Conservation (phyloP, 2,329 filamentous ascomycete genomes). For the Madurella fahalii region DNA sequence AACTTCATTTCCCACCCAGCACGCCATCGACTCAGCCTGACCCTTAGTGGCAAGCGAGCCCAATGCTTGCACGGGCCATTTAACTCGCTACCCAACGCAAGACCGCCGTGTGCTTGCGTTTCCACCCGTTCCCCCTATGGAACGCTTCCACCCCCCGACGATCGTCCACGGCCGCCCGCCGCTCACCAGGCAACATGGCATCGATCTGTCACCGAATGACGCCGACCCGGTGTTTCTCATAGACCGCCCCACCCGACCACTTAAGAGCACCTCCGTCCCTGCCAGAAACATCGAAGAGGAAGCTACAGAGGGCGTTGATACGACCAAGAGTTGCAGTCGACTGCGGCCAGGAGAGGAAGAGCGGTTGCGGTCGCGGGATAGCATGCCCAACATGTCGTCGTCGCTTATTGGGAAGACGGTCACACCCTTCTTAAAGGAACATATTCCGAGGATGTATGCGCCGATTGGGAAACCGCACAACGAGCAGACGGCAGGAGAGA, state of each 20-base stretch:
- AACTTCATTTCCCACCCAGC: slow-evolving; percentile 20
- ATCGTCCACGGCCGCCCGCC: slow-evolving; percentile 18
- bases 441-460: slow-evolving; percentile 86
- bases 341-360: slow-evolving; percentile 48
- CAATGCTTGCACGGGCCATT: slow-evolving; percentile 26
- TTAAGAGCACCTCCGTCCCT: slow-evolving; percentile 17
- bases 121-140: slow-evolving; percentile 21
- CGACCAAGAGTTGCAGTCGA: slow-evolving; percentile 44
- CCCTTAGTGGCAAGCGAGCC: slow-evolving; percentile 20
- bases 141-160: slow-evolving; percentile 18
- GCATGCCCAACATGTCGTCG: slow-evolving; percentile 53
- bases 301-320: slow-evolving; percentile 1
- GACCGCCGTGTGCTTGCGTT: slow-evolving; percentile 18
- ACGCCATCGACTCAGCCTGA: slow-evolving; percentile 29
- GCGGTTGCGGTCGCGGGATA: slow-evolving; percentile 35
- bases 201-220: slow-evolving; percentile 21
- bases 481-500: slow-evolving; percentile 39
- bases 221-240: slow-evolving; percentile 18
- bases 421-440: slow-evolving; percentile 82
- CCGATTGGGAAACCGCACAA: slow-evolving; percentile 61
- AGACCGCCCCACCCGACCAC: slow-evolving; percentile 12
- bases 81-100: slow-evolving; percentile 24
- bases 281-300: slow-evolving; percentile 2
- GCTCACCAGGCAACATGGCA: slow-evolving; percentile 25
- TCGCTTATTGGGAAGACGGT: slow-evolving; percentile 74